Evolutionary conservation across 1,284 basidiomycete species (phyloP).

Genomic region (Ustilago bromivora): DNA sequence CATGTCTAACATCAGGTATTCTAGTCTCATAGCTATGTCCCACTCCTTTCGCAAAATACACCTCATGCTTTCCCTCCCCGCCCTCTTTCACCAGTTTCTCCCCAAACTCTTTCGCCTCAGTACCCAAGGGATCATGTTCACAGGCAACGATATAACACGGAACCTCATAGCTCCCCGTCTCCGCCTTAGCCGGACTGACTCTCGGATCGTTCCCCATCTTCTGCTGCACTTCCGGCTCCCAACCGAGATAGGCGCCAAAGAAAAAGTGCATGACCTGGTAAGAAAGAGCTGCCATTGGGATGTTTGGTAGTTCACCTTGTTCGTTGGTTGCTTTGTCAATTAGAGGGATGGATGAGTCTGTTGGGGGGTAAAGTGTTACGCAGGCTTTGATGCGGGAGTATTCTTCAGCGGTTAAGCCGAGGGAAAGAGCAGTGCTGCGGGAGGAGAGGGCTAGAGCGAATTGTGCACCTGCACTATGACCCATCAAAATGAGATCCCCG

Average conservation of each 20-base stretch:
- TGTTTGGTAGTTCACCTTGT: constrained; percentile 13
- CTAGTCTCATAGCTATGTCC: constrained; percentile 43
- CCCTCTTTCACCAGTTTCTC: constrained; percentile 6
- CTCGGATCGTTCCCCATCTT: constrained; percentile 28
- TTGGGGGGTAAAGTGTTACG: constrained; percentile 36
- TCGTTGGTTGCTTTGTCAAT: constrained; percentile 38
- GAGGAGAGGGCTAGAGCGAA: constrained; percentile 31
- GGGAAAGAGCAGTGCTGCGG: constrained; percentile 7
- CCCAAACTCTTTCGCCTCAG: constrained; percentile 29
- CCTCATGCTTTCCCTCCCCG: constrained; percentile 16
- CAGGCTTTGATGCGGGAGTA: constrained; percentile 36
- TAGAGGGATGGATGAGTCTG: constrained; percentile 30
- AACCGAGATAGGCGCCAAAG: constrained; percentile 39
- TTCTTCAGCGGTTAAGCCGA: constrained; percentile 31
- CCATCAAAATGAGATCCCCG: constrained; percentile 33
- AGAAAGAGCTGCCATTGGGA: constrained; percentile 38
- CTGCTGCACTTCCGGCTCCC: constrained; percentile 6
- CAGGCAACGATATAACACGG: constrained; percentile 46
- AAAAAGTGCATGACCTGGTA: constrained; percentile 38
- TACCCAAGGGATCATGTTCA: constrained; percentile 41
- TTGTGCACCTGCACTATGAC: constrained; percentile 38
- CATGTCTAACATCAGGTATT: constrained; percentile 29
- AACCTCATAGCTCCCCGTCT: constrained; percentile 17
- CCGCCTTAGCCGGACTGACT: constrained; percentile 26
- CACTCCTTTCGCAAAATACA: constrained; percentile 37